phyloP scores from a whole-genome alignment of 148 eudicot species.

The Heliosperma pusillum region DNA sequence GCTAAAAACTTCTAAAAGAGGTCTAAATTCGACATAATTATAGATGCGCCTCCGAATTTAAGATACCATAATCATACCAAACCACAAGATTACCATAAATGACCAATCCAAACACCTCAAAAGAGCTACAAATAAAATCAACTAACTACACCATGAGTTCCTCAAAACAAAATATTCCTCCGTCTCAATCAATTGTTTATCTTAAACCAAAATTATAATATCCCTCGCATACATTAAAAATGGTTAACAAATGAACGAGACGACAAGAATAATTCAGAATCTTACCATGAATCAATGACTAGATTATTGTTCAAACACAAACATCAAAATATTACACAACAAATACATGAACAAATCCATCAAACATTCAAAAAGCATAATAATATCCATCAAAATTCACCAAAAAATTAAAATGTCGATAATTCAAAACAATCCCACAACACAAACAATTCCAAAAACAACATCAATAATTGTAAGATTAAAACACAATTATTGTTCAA shows the following conservation, averaged over 20 bases:
- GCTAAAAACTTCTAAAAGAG: not conserved
- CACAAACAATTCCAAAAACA: not conserved
- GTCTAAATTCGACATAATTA: not conserved
- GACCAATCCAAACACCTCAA: not conserved
- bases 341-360: not conserved
- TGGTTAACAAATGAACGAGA: not conserved
- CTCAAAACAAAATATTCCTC: too few relatives aligned
- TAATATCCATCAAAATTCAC: not conserved
- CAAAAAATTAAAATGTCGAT: too few relatives aligned
- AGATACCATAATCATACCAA: not conserved
- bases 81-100: not conserved
- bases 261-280: not conserved
- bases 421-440: conserved; percentile 20
- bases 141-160: too few relatives aligned
- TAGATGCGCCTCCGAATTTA: not conserved
- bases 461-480: not conserved
- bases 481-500: not conserved
- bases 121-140: not conserved
- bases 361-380: not conserved
- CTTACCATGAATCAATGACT: not conserved
- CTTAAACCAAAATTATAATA: too few relatives aligned
- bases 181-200: not conserved
- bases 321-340: not conserved
- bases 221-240: not conserved
- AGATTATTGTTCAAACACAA: not conserved